phyloP scores from a whole-genome alignment of 805 yeast genomes.

The Saccharomycopsis olivae region DNA sequence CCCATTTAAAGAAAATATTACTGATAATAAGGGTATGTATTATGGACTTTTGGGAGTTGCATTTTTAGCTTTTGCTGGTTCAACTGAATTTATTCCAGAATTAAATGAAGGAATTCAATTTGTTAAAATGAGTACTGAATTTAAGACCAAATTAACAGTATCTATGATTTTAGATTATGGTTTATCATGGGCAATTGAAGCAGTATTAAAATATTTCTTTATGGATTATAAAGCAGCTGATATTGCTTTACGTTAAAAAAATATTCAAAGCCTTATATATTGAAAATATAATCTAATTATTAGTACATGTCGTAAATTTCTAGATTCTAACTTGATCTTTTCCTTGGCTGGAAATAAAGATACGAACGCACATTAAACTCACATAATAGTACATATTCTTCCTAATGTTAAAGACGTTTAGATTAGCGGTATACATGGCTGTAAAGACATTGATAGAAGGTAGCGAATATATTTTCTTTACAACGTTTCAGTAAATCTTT shows the following conservation, averaged over 20 bases:
- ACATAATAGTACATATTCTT: too few species aligned
- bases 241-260: conserved; percentile 42
- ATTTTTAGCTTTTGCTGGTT: conserved; percentile 76
- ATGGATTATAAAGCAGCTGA: conserved; percentile 90
- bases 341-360: too few species aligned
- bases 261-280: too few species aligned
- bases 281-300: too few species aligned
- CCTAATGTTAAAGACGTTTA: too few species aligned
- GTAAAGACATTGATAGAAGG: too few species aligned
- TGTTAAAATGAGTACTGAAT: conserved; percentile 68
- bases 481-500: too few species aligned
- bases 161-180: conserved; percentile 69
- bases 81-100: conserved; percentile 93
- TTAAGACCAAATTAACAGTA: conserved; percentile 68
- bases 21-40: conserved; percentile 92
- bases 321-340: too few species aligned
- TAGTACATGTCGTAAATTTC: too few species aligned
- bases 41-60: conserved; percentile 90
- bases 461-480: too few species aligned
- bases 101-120: conserved; percentile 84
- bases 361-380: too few species aligned
- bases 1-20: conserved; percentile 88
- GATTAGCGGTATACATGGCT: too few species aligned
- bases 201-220: conserved; percentile 71
- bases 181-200: conserved; percentile 68